Conservation (phyloP, 495 filamentous ascomycete genomes). For the Durotheca rogersii region DNA sequence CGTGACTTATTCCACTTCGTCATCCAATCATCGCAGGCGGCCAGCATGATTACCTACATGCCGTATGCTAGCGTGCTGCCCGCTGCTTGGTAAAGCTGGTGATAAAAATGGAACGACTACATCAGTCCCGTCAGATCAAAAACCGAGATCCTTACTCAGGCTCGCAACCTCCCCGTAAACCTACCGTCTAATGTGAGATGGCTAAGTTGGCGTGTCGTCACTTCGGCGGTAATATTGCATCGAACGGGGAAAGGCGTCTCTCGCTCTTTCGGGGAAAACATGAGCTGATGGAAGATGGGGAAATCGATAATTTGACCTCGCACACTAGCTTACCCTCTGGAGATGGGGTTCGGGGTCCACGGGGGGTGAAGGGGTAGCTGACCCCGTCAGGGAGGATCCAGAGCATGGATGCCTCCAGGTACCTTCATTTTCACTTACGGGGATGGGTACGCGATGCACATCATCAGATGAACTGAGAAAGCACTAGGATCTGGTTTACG, state of each 20-base stretch:
- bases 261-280: constrained; percentile 2
- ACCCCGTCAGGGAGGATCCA: constrained; percentile 3
- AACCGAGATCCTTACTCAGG: constrained; percentile 48
- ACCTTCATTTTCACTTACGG: constrained; percentile 10
- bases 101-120: constrained; percentile 28
- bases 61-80: constrained; percentile 2
- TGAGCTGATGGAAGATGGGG: constrained; percentile 7
- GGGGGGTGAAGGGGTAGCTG: not conserved
- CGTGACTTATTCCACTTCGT: too few species aligned
- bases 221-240: constrained; percentile 1
- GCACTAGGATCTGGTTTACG: constrained; percentile 1
- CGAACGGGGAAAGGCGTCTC: not conserved
- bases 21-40: too few species aligned
- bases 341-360: not conserved
- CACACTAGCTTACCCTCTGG: not conserved
- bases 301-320: not conserved
- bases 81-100: constrained; percentile 28
- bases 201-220: constrained; percentile 5
- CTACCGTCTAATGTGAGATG: constrained; percentile 34
- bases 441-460: constrained; percentile 10
- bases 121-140: constrained; percentile 28
- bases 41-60: not conserved
- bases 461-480: constrained; percentile 12
- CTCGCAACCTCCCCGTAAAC: constrained; percentile 48
- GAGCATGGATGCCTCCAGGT: constrained; percentile 14